These are phyloP conservation scores for Coccomyxa sp. DNA, from an alignment of 139 green algal species.

Conservation along the genomic window DNA sequence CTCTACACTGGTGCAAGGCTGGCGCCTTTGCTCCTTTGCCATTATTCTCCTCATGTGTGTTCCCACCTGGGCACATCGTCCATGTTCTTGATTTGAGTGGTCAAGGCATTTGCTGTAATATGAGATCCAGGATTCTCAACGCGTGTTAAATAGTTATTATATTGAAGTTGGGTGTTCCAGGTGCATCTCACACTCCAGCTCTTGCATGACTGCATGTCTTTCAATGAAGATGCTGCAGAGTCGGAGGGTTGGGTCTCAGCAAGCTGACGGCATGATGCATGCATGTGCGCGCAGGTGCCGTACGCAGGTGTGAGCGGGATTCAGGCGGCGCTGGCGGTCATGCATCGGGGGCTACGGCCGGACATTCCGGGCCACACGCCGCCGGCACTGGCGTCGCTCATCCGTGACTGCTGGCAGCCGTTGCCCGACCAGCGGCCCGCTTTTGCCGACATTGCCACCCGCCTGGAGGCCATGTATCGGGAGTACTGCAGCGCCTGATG, in stretches of 20 bases:
- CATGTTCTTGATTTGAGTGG: not conserved
- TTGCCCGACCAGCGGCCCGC: conserved; percentile 50
- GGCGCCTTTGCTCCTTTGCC: not conserved
- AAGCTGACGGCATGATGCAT: not conserved
- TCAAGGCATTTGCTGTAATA: not conserved
- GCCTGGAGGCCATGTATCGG: conserved; percentile 11
- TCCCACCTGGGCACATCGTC: too few relatives aligned
- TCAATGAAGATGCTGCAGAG: not conserved
- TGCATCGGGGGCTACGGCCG: conserved; percentile 46
- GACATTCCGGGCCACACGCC: conserved; percentile 45
- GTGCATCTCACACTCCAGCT: not conserved
- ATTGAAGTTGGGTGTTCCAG: too few relatives aligned
- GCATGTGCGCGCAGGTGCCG: conserved; percentile 29
- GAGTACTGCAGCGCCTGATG: too few relatives aligned
- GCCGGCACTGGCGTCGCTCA: conserved; percentile 36
- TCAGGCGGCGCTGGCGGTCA: conserved; percentile 55
- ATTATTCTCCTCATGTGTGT: not conserved
- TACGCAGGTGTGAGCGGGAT: conserved; percentile 40
- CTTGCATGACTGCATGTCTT: not conserved
- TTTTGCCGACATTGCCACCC: conserved; percentile 30
- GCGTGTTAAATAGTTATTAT: too few relatives aligned
- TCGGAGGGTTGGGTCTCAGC: not conserved
- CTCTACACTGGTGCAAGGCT: not conserved
- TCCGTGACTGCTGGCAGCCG: conserved; percentile 53
- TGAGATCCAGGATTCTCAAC: too few relatives aligned